Evolutionary conservation across 352 stramenopile genomes (phyloP), one percentile per base, ranked within the genome.

Genomic region (Phytophthora colocasiae): DNA sequence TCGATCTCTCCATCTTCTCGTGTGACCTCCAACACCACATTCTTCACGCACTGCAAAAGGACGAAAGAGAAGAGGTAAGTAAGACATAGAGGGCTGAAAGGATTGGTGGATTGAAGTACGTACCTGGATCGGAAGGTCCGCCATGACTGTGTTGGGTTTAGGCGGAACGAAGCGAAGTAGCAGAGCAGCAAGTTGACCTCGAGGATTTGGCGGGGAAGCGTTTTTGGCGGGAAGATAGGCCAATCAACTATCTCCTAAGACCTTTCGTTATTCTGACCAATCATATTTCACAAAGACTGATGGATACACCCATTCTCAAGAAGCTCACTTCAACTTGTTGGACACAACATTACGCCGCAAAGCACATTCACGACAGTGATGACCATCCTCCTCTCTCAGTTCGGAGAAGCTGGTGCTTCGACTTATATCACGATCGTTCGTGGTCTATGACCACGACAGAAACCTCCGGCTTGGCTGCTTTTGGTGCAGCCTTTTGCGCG

Each of bases 401-500:
- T 36, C 31, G 31, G 31, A 36, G 31, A 36, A 14, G 9, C 11
- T 36, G 8, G 31, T 36, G 8, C 9, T 36, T 36, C 9, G 31
- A 36, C 31, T 10, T 36, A 36, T 14, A 36, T 11, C 8, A 36
- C 31, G 31, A 36, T 11, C 31, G 31, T 36, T 36, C 12, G 31
- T 3, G 24, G 15, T 69, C 52, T 77, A 72, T 96, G 86, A 0
- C 71, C 68, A 52, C 87, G 83, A 49, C 88, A 96, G 29, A 87
- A 66, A 53, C 83, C 85, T 63, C 82, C 78, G 63, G 80, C 77
- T 66, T 93, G 85, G 26, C 79, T 90, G 69, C 81, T 91, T 57
- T 93, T 93, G 34, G 63, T 59, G 58, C 87, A 96, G 14, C 78
- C 80, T 54, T 76, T 55, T 1, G 73, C 41, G 6, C 67, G 53